A percentile compares a stretch with the other conserved stretches of the same genome.
Conservation (phyloP, 805 yeast genomes). For the Myxozyma monticola region DNA sequence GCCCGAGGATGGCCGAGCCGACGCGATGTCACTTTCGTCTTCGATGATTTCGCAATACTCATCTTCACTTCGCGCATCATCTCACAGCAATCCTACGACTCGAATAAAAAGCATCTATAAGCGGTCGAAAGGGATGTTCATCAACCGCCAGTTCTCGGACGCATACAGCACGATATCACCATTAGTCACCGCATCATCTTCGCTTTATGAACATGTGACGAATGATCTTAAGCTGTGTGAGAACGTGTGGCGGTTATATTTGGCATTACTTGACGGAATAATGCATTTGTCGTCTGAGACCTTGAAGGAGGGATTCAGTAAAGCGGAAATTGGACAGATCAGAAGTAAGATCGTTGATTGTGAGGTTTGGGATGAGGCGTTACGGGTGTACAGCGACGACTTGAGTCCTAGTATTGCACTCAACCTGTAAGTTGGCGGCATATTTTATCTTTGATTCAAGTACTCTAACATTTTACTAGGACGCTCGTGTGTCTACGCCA, state of each 20-base stretch:
- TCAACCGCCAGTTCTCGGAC: constrained; percentile 23
- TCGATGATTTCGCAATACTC: background rate
- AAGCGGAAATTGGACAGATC: constrained; percentile 3
- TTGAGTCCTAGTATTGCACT: constrained; percentile 1
- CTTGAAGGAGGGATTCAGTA: constrained; percentile 7
- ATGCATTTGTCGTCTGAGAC: constrained; percentile 1
- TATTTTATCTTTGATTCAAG: background rate
- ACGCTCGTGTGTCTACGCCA: constrained; percentile 10
- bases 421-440: constrained; percentile 4
- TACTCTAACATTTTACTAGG: background rate
- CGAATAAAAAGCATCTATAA: constrained; percentile 8
- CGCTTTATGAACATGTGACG: background rate
- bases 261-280: constrained; percentile 22
- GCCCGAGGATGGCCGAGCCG: no score
- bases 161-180: constrained; percentile 12
- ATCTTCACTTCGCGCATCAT: constrained; percentile 8
- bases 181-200: constrained; percentile 7
- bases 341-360: background rate
- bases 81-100: constrained; percentile 1
- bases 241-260: constrained; percentile 19
- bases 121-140: constrained; percentile 7
- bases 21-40: no score
- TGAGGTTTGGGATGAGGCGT: constrained; percentile 12
- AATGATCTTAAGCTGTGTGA: background rate
- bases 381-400: background rate